Percentiles rank a stretch among this genome's conserved stretches.
Conservation (phyloP, 2,329 filamentous ascomycete genomes). For the Acrodontium crateriforme region DNA sequence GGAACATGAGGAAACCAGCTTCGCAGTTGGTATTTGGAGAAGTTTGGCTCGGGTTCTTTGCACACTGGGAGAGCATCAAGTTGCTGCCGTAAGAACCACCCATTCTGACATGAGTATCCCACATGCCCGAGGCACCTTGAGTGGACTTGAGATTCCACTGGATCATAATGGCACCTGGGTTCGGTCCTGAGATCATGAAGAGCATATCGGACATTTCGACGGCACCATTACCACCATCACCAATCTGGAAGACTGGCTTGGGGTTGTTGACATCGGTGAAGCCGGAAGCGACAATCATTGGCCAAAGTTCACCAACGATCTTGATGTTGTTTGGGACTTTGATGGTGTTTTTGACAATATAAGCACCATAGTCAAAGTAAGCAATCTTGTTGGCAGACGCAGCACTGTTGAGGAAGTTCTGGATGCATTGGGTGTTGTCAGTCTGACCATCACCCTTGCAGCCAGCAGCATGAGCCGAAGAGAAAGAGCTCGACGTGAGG, state of each 20-base stretch:
- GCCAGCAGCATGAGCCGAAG: slow-evolving; percentile 70
- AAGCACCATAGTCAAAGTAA: slow-evolving; percentile 52
- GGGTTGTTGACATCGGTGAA: slow-evolving; percentile 68
- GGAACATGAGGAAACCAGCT: slow-evolving; percentile 30
- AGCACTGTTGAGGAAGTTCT: slow-evolving; percentile 58
- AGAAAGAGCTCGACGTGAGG: slow-evolving; percentile 52
- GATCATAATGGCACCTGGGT: slow-evolving; percentile 78
- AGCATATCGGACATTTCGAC: slow-evolving; percentile 84
- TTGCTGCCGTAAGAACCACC: slow-evolving; percentile 75
- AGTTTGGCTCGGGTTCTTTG: slow-evolving; percentile 58
- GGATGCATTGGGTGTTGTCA: slow-evolving; percentile 77
- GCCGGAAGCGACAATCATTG: slow-evolving; percentile 74
- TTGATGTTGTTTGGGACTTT: slow-evolving; percentile 48
- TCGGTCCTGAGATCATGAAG: slow-evolving; percentile 68
- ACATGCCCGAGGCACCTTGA: slow-evolving; percentile 65
- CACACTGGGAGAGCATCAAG: slow-evolving; percentile 56
- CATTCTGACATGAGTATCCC: slow-evolving; percentile 92
- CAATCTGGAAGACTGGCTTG: slow-evolving; percentile 73
- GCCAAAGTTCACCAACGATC: slow-evolving; percentile 86
- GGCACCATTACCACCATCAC: slow-evolving; percentile 53
- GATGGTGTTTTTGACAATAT: slow-evolving; percentile 47
- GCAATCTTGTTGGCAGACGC: slow-evolving; percentile 43
- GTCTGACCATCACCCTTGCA: slow-evolving; percentile 77
- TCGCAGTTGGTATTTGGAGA: slow-evolving; percentile 64
- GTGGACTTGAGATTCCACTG: slow-evolving; percentile 69